Evolutionary conservation across 768 basidiomycete species (phyloP), one percentile per base, ranked within the genome.

Genomic region (Boletus fagicola): DNA sequence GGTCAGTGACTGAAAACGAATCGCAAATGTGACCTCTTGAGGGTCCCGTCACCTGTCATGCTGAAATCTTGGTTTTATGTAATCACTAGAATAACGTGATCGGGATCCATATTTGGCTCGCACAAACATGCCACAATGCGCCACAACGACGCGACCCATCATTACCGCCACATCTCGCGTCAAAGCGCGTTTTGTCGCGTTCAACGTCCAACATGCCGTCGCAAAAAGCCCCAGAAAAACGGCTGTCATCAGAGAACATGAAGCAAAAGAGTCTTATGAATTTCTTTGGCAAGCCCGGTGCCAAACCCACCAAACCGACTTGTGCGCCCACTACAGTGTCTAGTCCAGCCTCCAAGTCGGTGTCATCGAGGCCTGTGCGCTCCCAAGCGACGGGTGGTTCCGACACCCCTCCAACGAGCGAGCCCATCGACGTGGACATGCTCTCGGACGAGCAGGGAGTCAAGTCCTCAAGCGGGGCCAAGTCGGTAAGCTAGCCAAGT

Each of bases 401-500:
- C 4, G 79, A 81, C 16, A 89, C 88, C 2, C 90, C 90, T 28
- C 89, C 89, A 0, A 88, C 88, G 3, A 92, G 89, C 61, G 88
- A 92, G 55, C 77, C 82, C 30, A 81, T 91, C 55, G 89, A 92
- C 61, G 80, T 92, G 11, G 89, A 91, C 66, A 85, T 90, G 83
- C 60, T 84, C 49, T 78, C 77, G 9, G 80, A 78, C 33, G 62
- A 71, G 2, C 81, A 57, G 18, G 12, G 77, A 13, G 81, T 80
- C 42, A 80, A 79, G 22, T 73, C 76, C 26, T 66, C 69, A 20
- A 62, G 66, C 47, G 59, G 62, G 60, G 56, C 54, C 66, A 68
- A 47, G 68, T 72, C 60, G 52, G 80, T 80, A 57, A 54, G 75
- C 62, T 52, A 31, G 9, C 49, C 39, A 42, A 42, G 26, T 42